Conservation (phyloP, 345 rosid species). For the Syzygium aromaticum region DNA sequence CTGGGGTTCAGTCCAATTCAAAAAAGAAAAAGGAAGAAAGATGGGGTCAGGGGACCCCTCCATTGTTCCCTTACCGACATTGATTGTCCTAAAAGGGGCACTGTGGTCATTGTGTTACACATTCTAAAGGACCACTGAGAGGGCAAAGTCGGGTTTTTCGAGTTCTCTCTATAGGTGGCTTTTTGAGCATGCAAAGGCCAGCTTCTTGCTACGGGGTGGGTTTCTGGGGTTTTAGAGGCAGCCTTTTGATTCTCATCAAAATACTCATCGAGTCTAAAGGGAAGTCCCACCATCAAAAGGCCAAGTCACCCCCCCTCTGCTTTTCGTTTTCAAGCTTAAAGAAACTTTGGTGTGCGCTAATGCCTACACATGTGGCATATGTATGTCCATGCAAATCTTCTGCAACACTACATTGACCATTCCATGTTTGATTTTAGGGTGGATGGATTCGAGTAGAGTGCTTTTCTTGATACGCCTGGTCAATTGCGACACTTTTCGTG, state of each 20-base stretch:
- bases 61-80: slow-evolving; percentile 2
- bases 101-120: background rate
- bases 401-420: background rate
- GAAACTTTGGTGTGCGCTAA: background rate
- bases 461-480: background rate
- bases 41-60: background rate
- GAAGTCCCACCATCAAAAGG: background rate
- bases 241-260: background rate
- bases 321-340: background rate
- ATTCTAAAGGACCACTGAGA: background rate
- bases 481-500: background rate
- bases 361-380: background rate
- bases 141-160: background rate
- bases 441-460: background rate
- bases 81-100: background rate
- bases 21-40: background rate
- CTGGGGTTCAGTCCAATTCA: background rate
- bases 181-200: background rate
- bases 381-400: background rate
- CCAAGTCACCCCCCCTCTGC: background rate
- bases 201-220: background rate
- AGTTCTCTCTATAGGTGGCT: background rate
- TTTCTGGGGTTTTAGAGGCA: background rate
- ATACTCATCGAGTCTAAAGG: background rate
- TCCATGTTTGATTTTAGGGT: background rate